Conservation (phyloP, 2,329 filamentous ascomycete species). For the Colletotrichum kahawae region DNA sequence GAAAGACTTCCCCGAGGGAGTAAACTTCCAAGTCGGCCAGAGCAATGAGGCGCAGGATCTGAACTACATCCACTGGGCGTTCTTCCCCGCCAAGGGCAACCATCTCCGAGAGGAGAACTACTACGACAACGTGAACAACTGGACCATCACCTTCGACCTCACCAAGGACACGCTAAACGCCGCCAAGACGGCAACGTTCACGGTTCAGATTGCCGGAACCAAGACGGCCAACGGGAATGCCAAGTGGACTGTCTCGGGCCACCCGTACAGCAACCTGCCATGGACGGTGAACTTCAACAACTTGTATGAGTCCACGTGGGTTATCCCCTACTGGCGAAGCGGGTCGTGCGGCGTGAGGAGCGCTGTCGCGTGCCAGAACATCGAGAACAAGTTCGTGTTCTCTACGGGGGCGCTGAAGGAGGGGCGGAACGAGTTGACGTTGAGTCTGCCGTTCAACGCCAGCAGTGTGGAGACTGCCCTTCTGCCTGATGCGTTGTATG, state of each 20-base stretch:
- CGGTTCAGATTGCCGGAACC: constrained; percentile 65
- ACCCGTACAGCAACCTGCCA: constrained; percentile 55
- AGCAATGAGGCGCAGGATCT: constrained; percentile 53
- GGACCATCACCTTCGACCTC: constrained; percentile 61
- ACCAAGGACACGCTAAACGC: constrained; percentile 41
- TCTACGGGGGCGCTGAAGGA: constrained; percentile 50
- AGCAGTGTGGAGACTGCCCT: constrained; percentile 64
- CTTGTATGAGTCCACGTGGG: constrained; percentile 53
- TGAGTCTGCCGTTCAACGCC: constrained; percentile 64
- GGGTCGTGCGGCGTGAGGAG: constrained; percentile 65
- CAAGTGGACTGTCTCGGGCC: constrained; percentile 55
- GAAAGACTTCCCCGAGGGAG: constrained; percentile 62
- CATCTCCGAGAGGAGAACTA: constrained; percentile 46
- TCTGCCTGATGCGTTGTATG: constrained; percentile 59
- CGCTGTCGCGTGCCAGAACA: constrained; percentile 65
- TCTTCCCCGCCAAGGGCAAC: constrained; percentile 62
- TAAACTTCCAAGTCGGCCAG: constrained; percentile 61
- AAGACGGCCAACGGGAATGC: constrained; percentile 67
- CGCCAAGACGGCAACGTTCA: constrained; percentile 62
- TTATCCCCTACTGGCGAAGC: constrained; percentile 52
- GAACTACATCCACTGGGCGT: constrained; percentile 71
- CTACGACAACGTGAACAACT: constrained; percentile 59
- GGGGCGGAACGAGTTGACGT: constrained; percentile 59
- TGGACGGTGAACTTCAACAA: constrained; percentile 48
- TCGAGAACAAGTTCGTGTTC: constrained; percentile 65